phyloP scores from a whole-genome alignment of 139 green algal species.

The Haematococcus lacustris region DNA sequence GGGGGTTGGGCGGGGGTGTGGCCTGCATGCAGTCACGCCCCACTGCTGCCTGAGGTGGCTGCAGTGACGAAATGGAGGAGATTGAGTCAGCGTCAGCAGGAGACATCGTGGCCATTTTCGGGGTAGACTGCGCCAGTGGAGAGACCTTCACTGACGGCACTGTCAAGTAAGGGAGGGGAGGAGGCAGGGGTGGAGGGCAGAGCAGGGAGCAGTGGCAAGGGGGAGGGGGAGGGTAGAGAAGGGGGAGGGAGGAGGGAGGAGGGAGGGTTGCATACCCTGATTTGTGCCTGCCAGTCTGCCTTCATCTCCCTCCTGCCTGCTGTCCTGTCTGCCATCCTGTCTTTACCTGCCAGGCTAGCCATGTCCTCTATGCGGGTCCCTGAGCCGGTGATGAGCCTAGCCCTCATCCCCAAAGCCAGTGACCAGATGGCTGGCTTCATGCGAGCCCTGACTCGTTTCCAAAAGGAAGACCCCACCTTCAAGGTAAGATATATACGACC shows the following conservation, averaged over 20 bases:
- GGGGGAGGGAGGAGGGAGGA: no score
- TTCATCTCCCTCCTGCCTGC: no score
- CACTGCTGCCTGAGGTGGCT: no score
- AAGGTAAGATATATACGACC: slow-evolving; percentile 58
- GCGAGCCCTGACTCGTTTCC: slow-evolving; percentile 74
- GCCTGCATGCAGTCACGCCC: no score
- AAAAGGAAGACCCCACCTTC: slow-evolving; percentile 98
- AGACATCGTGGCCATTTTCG: slow-evolving; percentile 98
- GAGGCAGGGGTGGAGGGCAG: no score
- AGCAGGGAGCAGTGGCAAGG: no score
- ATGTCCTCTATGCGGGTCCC: slow-evolving; percentile 94
- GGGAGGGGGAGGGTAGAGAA: no score
- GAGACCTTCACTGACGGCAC: slow-evolving; percentile 16
- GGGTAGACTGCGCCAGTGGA: slow-evolving; percentile 90
- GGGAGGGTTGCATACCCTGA: no score
- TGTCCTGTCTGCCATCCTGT: no score
- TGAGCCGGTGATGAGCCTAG: slow-evolving; percentile 95
- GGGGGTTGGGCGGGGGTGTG: no score
- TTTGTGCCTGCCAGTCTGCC: no score
- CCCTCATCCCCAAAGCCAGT: slow-evolving; percentile 71
- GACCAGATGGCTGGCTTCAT: slow-evolving; percentile 65
- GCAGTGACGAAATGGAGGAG: slow-evolving; percentile 88
- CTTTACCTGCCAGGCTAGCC: slow-evolving; percentile 36
- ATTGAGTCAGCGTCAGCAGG: slow-evolving; percentile 66
- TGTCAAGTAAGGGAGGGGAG: no score